Evolutionary conservation across 345 rosid species (phyloP).

Genomic region (Euphorbia pulcherrima): DNA sequence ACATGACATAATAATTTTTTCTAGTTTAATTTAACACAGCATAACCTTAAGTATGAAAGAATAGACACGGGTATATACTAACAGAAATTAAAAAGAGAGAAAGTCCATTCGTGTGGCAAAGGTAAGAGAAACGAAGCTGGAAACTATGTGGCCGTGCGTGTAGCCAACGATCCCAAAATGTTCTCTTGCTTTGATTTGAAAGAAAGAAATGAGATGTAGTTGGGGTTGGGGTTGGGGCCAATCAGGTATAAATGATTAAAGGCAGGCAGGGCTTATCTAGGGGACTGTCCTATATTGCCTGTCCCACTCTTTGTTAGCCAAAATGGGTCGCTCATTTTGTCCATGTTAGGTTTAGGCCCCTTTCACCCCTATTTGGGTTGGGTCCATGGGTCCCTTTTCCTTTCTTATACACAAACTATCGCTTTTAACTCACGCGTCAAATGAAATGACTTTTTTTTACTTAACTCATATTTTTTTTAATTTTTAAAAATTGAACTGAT

Average conservation of each 20-base stretch:
- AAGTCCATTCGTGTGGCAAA: conserved; percentile 12
- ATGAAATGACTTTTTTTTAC: neutral
- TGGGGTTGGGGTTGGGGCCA: neutral
- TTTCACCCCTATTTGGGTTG: neutral
- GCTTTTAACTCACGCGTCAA: conserved; percentile 23
- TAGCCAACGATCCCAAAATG: conserved; percentile 14
- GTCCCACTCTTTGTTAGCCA: conserved; percentile 30
- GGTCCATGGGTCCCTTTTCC: conserved; percentile 1
- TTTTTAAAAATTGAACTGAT: too few relatives aligned
- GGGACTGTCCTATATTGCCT: conserved; percentile 31
- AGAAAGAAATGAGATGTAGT: too few relatives aligned
- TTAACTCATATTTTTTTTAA: too few relatives aligned
- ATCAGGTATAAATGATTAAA: neutral
- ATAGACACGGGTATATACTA: too few relatives aligned
- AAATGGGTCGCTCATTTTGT: conserved; percentile 20
- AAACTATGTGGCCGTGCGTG: conserved; percentile 11
- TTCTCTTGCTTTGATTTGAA: neutral
- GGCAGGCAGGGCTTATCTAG: conserved; percentile 3
- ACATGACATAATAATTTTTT: too few relatives aligned
- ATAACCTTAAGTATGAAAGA: too few relatives aligned
- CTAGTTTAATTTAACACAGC: too few relatives aligned
- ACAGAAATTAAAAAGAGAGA: too few relatives aligned
- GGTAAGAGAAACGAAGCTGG: neutral
- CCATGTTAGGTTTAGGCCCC: conserved; percentile 26
- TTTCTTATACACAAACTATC: neutral